Conservation (phyloP, 2,329 filamentous ascomycete genomes). For the Bertia moriformis region DNA sequence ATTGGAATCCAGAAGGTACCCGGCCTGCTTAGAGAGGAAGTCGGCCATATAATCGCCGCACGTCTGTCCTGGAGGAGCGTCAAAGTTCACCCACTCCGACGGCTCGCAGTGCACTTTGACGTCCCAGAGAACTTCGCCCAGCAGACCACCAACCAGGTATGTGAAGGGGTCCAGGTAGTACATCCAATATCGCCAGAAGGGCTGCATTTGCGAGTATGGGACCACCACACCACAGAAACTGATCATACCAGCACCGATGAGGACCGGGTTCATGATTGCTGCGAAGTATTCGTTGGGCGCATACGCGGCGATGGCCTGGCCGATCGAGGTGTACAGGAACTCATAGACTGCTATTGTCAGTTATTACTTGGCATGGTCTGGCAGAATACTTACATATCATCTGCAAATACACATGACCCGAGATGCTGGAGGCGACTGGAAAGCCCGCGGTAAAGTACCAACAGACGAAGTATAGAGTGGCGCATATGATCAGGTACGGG, state of each 20-base stretch:
- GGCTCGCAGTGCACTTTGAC: constrained; percentile 17
- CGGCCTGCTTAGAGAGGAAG: neutral
- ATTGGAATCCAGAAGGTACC: neutral
- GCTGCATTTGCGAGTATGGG: constrained; percentile 17
- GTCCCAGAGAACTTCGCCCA: constrained; percentile 20
- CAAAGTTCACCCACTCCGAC: constrained; percentile 10
- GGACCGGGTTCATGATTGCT: constrained; percentile 26
- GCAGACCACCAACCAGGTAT: constrained; percentile 21
- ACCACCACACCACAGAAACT: constrained; percentile 22
- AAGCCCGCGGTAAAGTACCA: constrained; percentile 29
- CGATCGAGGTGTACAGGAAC: constrained; percentile 23
- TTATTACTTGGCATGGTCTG: neutral
- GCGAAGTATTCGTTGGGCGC: constrained; percentile 33
- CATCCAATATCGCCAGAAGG: constrained; percentile 25
- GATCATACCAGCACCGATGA: constrained; percentile 23
- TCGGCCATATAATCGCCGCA: constrained; percentile 3
- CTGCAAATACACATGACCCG: constrained; percentile 20
- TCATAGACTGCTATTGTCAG: constrained; percentile 15
- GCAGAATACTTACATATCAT: constrained; percentile 16
- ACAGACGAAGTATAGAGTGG: constrained; percentile 25
- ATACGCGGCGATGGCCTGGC: constrained; percentile 29
- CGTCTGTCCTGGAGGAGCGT: constrained; percentile 2
- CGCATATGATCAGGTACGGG: constrained; percentile 26
- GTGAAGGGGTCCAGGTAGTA: constrained; percentile 26
- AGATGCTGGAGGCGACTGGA: constrained; percentile 13